Evolutionary conservation across 164 flowering plant genomes (phyloP).

Genomic region (Litsea cubeba): DNA sequence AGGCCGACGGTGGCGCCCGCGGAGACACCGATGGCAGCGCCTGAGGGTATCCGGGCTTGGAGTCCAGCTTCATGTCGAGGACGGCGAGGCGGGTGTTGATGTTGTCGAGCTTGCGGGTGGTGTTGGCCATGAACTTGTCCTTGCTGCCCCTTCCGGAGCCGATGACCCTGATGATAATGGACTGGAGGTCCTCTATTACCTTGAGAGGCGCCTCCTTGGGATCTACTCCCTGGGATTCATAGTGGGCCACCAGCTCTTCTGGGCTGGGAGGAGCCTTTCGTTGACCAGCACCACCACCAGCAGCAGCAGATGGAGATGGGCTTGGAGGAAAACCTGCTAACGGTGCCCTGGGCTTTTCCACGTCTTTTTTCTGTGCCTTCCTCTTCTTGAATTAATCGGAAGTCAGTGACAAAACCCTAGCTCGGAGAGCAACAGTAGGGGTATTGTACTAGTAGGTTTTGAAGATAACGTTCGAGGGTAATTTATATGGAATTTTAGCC

Average conservation of each 20-base stretch:
- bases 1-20: constrained; percentile 41
- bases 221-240: constrained; percentile 61
- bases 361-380: too few relatives aligned
- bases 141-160: constrained; percentile 31
- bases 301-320: background rate
- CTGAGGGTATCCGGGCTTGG: constrained; percentile 14
- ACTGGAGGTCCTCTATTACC: constrained; percentile 75
- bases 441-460: too few relatives aligned
- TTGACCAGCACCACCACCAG: background rate
- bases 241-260: constrained; percentile 60
- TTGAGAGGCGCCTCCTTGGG: constrained; percentile 57
- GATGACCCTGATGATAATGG: constrained; percentile 31
- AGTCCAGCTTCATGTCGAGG: too few relatives aligned
- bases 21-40: constrained; percentile 57
- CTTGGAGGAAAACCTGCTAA: background rate
- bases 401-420: too few relatives aligned
- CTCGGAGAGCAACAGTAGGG: too few relatives aligned
- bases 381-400: too few relatives aligned
- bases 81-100: constrained; percentile 34
- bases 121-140: constrained; percentile 37
- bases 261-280: constrained; percentile 54
- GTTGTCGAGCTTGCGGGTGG: constrained; percentile 47
- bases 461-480: too few relatives aligned
- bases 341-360: background rate
- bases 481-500: too few relatives aligned